A percentile compares a stretch with the other conserved stretches of the same genome.
These are phyloP conservation scores for Penicillium palitans DNA, from an alignment of 2,329 filamentous ascomycete species.

Conservation along the genomic window DNA sequence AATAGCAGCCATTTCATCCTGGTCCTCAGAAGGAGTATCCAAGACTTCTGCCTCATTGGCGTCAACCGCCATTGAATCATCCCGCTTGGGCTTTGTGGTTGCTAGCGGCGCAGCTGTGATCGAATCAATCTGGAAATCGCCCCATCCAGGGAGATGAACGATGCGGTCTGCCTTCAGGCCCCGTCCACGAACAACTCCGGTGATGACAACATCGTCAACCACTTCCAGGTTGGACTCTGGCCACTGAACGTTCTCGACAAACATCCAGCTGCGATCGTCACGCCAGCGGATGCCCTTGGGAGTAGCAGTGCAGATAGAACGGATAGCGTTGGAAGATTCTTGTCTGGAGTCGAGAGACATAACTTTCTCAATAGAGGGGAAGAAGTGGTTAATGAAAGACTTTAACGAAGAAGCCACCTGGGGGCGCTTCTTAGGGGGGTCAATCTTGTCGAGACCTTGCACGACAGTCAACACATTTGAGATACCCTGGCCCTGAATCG, in stretches of 20 bases:
- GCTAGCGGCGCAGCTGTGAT: conserved; percentile 75
- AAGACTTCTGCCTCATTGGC: conserved; percentile 58
- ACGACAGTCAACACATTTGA: conserved; percentile 88
- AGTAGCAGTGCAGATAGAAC: conserved; percentile 85
- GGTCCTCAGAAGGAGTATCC: conserved; percentile 72
- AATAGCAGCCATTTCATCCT: conserved; percentile 77
- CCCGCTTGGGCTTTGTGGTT: conserved; percentile 52
- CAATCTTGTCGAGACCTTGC: conserved; percentile 73
- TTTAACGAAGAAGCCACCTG: conserved; percentile 80
- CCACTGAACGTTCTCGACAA: conserved; percentile 80
- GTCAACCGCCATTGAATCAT: conserved; percentile 69
- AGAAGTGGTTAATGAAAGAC: conserved; percentile 92
- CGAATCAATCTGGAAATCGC: conserved; percentile 86
- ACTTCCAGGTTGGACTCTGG: conserved; percentile 52
- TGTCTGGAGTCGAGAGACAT: conserved; percentile 85
- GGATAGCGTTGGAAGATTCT: conserved; percentile 86
- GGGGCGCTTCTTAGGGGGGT: conserved; percentile 74
- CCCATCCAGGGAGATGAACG: conserved; percentile 90
- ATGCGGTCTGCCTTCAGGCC: conserved; percentile 86
- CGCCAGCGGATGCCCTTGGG: conserved; percentile 96
- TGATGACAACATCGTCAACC: conserved; percentile 66
- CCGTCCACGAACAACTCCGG: conserved; percentile 81
- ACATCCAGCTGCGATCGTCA: conserved; percentile 93
- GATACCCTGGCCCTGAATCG: conserved; percentile 89
- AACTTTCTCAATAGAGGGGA: conserved; percentile 87